These are phyloP conservation scores for Evernia prunastri DNA, from an alignment of 495 filamentous ascomycete species.

Conservation along the genomic window DNA sequence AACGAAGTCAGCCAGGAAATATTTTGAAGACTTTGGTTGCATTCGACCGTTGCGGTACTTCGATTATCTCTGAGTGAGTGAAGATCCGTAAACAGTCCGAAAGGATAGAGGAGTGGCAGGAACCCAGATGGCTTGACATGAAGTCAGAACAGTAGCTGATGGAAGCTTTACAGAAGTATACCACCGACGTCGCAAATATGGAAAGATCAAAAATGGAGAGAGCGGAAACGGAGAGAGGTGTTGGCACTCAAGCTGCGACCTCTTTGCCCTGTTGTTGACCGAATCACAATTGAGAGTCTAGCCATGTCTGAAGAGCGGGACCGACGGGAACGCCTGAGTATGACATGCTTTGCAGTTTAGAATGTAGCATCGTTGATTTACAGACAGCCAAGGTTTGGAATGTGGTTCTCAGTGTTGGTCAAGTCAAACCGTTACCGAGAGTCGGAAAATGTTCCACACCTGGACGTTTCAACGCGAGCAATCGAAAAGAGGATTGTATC, in stretches of 20 bases:
- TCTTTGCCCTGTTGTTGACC: neutral
- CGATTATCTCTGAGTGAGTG: neutral
- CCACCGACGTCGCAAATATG: neutral
- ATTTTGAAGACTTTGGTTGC: conserved; percentile 3
- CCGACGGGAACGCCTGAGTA: neutral
- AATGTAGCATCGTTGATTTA: neutral
- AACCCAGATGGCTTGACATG: neutral
- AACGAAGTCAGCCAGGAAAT: neutral
- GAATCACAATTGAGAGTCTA: neutral
- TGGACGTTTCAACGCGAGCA: too few species aligned
- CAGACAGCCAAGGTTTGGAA: neutral
- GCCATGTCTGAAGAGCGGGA: conserved; percentile 2
- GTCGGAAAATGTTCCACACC: neutral
- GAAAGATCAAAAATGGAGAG: neutral
- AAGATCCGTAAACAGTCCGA: neutral
- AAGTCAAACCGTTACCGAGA: neutral
- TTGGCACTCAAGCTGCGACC: neutral
- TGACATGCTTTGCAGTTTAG: neutral
- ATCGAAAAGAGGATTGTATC: too few species aligned
- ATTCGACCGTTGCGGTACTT: neutral
- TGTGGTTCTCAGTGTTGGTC: neutral
- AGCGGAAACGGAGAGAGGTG: neutral
- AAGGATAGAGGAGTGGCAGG: neutral
- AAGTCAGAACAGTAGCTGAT: neutral
- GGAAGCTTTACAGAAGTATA: neutral